Conservation (phyloP, 805 yeast species). For the Ogataea nitratoaversa region DNA sequence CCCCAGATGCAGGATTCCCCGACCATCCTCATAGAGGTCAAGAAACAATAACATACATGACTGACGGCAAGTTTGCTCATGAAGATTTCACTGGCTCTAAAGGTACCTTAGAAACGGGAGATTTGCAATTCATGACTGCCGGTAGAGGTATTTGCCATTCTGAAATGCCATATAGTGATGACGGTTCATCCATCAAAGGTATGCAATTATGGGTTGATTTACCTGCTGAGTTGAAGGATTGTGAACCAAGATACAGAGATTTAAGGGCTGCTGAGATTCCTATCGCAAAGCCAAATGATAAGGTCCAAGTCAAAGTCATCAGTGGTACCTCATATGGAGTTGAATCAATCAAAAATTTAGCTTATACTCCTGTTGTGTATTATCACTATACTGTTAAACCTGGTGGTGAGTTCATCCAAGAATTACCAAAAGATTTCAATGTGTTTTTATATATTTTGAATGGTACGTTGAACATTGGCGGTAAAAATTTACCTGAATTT, state of each 20-base stretch:
- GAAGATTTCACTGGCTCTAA: constrained; percentile 85
- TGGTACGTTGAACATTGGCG: constrained; percentile 53
- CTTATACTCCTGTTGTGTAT: constrained; percentile 77
- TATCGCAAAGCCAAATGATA: constrained; percentile 57
- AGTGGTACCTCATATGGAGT: constrained; percentile 75
- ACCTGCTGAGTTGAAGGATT: constrained; percentile 58
- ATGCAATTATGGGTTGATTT: constrained; percentile 87
- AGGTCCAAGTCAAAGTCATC: constrained; percentile 64
- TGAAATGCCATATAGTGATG: constrained; percentile 70
- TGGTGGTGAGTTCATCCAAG: constrained; percentile 61
- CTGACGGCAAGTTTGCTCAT: constrained; percentile 68
- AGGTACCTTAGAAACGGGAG: constrained; percentile 77
- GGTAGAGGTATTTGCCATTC: constrained; percentile 84
- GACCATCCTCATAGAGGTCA: constrained; percentile 83
- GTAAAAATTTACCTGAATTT: constrained; percentile 38
- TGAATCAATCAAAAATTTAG: constrained; percentile 68
- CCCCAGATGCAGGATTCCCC: constrained; percentile 70
- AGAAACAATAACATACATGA: constrained; percentile 69
- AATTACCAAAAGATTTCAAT: constrained; percentile 56
- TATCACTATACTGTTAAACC: constrained; percentile 63
- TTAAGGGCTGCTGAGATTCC: constrained; percentile 70
- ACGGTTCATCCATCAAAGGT: constrained; percentile 52
- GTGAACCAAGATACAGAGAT: constrained; percentile 76
- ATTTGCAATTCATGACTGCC: constrained; percentile 91
- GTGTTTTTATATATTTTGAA: constrained; percentile 63